phyloP scores from a whole-genome alignment of 257 asterid genomes.

The Solanum chiquidenum region DNA sequence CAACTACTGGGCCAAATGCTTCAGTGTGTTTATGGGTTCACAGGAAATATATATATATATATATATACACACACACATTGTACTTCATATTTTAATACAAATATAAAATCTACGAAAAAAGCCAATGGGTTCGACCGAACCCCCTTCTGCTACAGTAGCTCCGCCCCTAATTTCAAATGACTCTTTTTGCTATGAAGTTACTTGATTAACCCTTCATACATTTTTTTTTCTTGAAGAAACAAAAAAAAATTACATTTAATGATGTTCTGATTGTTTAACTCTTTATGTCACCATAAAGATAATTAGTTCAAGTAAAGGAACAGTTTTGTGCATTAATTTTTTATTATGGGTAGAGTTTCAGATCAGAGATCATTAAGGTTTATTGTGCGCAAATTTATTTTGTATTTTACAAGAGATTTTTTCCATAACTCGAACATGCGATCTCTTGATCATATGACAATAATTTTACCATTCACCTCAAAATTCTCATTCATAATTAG shows the following conservation, averaged over 20 bases:
- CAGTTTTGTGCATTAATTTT: accelerated
- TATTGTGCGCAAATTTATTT: not conserved
- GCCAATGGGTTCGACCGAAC: no score
- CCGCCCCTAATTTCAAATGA: slow-evolving; percentile 1
- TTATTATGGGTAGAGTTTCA: not conserved
- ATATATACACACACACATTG: no score
- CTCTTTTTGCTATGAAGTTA: slow-evolving; percentile 9
- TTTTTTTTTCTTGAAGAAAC: not conserved
- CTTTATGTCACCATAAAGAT: not conserved
- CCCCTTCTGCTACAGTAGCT: no score
- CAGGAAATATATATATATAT: no score
- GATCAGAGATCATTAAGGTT: not conserved
- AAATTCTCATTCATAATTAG: not conserved
- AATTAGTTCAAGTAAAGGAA: not conserved
- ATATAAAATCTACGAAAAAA: no score
- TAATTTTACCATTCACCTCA: not conserved
- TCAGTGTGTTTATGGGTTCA: no score
- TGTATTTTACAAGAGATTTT: not conserved
- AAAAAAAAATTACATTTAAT: no score
- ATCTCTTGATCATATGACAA: accelerated
- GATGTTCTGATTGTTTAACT: not conserved
- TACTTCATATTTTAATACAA: no score
- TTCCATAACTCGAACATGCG: not conserved
- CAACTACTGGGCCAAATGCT: no score
- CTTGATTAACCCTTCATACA: not conserved